phyloP scores from a whole-genome alignment of 108 stramenopile species.

The Skeletonema marinoi region DNA sequence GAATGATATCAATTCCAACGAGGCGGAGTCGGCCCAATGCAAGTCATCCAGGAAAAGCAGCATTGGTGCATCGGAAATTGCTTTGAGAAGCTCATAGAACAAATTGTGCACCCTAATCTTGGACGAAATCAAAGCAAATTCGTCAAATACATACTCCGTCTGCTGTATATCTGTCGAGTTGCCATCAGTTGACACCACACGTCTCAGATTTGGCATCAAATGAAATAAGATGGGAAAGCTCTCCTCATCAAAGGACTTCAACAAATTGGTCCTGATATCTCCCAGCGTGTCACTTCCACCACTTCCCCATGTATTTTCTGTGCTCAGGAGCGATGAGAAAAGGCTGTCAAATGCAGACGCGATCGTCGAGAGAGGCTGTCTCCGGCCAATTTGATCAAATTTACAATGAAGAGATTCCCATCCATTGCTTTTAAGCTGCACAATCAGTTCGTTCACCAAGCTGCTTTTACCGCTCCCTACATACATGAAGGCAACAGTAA shows the following conservation, averaged over 20 bases:
- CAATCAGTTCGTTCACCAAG: conserved; percentile 19
- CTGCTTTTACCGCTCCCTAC: conserved; percentile 59
- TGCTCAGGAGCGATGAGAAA: no score
- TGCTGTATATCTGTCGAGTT: not conserved
- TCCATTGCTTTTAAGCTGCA: conserved; percentile 12
- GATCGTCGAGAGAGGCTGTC: not conserved
- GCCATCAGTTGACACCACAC: not conserved
- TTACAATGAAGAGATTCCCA: conserved; percentile 36
- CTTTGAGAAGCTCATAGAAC: not conserved
- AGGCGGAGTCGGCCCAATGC: conserved; percentile 65
- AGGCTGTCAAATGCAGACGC: no score
- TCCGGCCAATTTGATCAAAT: conserved; percentile 23
- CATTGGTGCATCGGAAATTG: conserved; percentile 17
- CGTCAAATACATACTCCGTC: not conserved
- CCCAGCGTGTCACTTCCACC: no score
- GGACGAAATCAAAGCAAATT: not conserved
- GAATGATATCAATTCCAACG: conserved; percentile 46
- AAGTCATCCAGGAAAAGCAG: conserved; percentile 65
- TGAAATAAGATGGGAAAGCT: not conserved
- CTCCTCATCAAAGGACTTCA: not conserved
- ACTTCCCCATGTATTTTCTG: no score
- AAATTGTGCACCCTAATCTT: not conserved
- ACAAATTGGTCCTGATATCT: no score
- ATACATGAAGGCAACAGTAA: not conserved
- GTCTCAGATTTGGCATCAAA: not conserved